Evolutionary conservation across 2,329 filamentous ascomycete species (phyloP).

Genomic region (Colletotrichum lini): DNA sequence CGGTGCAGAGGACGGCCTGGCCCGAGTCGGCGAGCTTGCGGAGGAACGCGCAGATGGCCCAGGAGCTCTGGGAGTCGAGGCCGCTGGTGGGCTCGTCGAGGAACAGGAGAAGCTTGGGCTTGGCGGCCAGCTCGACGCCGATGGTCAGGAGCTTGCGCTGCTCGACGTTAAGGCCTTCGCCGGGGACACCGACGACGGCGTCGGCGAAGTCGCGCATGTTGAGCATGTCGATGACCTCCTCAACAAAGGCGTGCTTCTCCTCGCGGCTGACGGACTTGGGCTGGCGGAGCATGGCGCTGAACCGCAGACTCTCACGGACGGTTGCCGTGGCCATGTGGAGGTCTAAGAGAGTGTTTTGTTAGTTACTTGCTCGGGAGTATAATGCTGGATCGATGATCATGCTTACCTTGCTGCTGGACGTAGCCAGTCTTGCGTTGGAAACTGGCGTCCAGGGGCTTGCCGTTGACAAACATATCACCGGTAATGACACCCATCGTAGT

Average conservation of each 20-base stretch:
- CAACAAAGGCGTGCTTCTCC: constrained; percentile 74
- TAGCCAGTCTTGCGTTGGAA: constrained; percentile 78
- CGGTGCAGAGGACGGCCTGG: constrained; percentile 68
- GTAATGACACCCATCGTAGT: constrained; percentile 74
- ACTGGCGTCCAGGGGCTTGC: constrained; percentile 66
- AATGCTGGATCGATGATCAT: not conserved
- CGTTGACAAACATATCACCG: constrained; percentile 77
- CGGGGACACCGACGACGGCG: constrained; percentile 74
- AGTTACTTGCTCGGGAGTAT: not conserved
- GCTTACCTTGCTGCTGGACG: constrained; percentile 73
- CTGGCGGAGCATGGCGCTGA: constrained; percentile 72
- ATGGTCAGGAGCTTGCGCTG: constrained; percentile 75
- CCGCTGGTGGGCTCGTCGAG: constrained; percentile 74
- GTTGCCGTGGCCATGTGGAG: constrained; percentile 69
- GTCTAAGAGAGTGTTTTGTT: constrained; percentile 54
- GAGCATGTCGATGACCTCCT: constrained; percentile 76
- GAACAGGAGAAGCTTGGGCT: constrained; percentile 72
- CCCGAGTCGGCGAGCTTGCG: constrained; percentile 71
- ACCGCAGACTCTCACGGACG: constrained; percentile 67
- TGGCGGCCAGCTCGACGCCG: constrained; percentile 71
- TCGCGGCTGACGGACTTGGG: constrained; percentile 65
- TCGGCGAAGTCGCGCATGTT: constrained; percentile 78
- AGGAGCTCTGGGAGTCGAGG: constrained; percentile 75
- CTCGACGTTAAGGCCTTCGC: constrained; percentile 73
- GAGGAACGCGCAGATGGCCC: constrained; percentile 74